Evolutionary conservation across 495 filamentous ascomycete species (phyloP).

Genomic region (Tetracladium setigerum): DNA sequence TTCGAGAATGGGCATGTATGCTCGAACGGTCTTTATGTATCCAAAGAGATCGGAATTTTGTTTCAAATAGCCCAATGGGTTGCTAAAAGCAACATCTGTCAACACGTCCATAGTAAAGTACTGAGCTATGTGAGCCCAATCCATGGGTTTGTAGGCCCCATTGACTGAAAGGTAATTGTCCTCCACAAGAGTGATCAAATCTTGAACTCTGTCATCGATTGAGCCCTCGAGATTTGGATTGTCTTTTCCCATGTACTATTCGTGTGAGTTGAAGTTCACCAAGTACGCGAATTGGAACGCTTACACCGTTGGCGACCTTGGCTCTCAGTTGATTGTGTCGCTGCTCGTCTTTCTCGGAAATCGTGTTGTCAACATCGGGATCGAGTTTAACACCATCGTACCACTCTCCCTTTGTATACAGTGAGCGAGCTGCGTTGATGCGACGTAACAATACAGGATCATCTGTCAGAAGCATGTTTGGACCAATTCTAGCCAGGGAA

Average conservation of each 20-base stretch:
- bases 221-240: constrained; percentile 27
- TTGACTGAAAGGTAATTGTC: constrained; percentile 23
- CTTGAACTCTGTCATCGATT: constrained; percentile 25
- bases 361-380: constrained; percentile 25
- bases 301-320: constrained; percentile 31
- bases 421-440: constrained; percentile 27
- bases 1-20: neutral
- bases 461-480: constrained; percentile 31
- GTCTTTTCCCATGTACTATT: constrained; percentile 36
- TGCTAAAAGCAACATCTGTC: constrained; percentile 33
- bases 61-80: constrained; percentile 31
- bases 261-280: neutral
- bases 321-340: constrained; percentile 26
- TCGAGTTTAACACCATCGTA: constrained; percentile 24
- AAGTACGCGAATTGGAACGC: constrained; percentile 1
- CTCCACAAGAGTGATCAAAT: constrained; percentile 24
- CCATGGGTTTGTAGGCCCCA: constrained; percentile 24
- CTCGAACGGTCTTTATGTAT: constrained; percentile 26
- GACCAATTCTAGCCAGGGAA: constrained; percentile 33
- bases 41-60: constrained; percentile 32
- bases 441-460: constrained; percentile 27
- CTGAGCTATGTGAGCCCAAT: constrained; percentile 31
- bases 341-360: constrained; percentile 25
- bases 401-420: constrained; percentile 24
- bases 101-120: constrained; percentile 42